Percentiles rank a stretch among this genome's conserved stretches.
phyloP scores from a whole-genome alignment of 1,284 basidiomycete genomes.

The Wallemia mellicola region DNA sequence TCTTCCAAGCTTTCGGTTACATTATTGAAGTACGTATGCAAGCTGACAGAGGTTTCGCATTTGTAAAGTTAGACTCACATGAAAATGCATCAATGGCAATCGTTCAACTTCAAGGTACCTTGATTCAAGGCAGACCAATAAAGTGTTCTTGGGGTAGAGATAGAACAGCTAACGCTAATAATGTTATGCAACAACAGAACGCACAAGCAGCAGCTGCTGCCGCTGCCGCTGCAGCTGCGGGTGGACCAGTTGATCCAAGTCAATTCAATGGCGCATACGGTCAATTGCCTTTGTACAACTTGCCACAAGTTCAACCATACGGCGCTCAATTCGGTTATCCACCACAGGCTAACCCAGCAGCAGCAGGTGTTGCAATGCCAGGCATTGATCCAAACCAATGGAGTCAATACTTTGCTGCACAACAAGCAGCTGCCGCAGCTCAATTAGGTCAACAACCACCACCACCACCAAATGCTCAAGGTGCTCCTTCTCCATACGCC shows the following conservation, averaged over 20 bases:
- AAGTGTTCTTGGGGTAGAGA: constrained; percentile 98
- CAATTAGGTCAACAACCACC: constrained; percentile 4
- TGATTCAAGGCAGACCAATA: constrained; percentile 80
- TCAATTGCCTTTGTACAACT: constrained; percentile 45
- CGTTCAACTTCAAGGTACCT: constrained; percentile 71
- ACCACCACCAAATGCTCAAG: neutral
- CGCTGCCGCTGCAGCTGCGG: constrained; percentile 19
- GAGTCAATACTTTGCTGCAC: constrained; percentile 1
- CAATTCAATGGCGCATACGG: neutral
- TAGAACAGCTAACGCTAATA: constrained; percentile 15
- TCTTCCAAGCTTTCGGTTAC: constrained; percentile 91
- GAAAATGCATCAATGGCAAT: constrained; percentile 94
- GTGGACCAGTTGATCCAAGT: constrained; percentile 30
- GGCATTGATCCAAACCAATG: neutral
- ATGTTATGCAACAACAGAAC: constrained; percentile 16
- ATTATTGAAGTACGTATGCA: constrained; percentile 96
- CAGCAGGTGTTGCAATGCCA: constrained; percentile 33
- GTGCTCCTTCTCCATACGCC: neutral
- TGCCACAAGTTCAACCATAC: constrained; percentile 47
- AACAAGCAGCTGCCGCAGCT: neutral
- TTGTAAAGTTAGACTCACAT: constrained; percentile 90
- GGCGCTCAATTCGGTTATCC: constrained; percentile 36
- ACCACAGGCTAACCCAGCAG: constrained; percentile 4
- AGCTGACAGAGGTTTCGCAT: constrained; percentile 87
- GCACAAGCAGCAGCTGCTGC: constrained; percentile 17